Evolutionary conservation across 257 asterid genomes (phyloP), one percentile per base, ranked within the genome.

Genomic region (Datura wrightii): DNA sequence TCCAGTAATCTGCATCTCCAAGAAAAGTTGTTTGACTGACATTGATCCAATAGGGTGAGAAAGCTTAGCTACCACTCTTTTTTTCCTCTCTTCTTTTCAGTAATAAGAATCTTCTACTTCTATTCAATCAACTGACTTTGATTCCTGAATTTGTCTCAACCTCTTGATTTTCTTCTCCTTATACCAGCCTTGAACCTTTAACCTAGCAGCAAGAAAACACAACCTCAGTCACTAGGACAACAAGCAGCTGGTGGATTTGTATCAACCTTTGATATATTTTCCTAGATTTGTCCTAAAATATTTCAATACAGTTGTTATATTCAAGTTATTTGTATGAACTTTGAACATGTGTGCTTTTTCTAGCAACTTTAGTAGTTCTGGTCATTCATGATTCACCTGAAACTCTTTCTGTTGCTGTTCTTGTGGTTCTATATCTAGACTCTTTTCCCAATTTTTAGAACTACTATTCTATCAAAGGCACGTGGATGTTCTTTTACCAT

Each of bases 1-100:
- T 48, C 24, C 44, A 48, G 10, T 74, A 48, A 74, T 50, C 11
- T 74, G 60, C 8, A 74, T 74, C 60, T 31, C 81, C 81, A 48
- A 48, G 56, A 48, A 74, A 48, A 19, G 41, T 74, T 48, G n/a
- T 48, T 24, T 48, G 80, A 74, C 44, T 24, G 81, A 52, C 60
- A 6, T 9, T 48, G 24, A 48, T 74, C 60, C 19, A 48, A 13
- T 48, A 13, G 81, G 81, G 60, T 6, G 55, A 48, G 44, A 74
- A 72, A 48, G 81, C 81, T 74, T 48, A 48, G 60, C 60, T 6
- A 48, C 39, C 80, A n/a, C 56, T 5, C 58, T 44, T 44, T 52
- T 42, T n/a, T 44, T n/a, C 56, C 39, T n/a, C 56, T n/a, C 37
- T 10, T 19, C 79, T 44, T 71, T 71, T 42, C 79, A 71, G 44